Conservation (phyloP, 2,329 filamentous ascomycete genomes). For the Thelonectria blattea region DNA sequence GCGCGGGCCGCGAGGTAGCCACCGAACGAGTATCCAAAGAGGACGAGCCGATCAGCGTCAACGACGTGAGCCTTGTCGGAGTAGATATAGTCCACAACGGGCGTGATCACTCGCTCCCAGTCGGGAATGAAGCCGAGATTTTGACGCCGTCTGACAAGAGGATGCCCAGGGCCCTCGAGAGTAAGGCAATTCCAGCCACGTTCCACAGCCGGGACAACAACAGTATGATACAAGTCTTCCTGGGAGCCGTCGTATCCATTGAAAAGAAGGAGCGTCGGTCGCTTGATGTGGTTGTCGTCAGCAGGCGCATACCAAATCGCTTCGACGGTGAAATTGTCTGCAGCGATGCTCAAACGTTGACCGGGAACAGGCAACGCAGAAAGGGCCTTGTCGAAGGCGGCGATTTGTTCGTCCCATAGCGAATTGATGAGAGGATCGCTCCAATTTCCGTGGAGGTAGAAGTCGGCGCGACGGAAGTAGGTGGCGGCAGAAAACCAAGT, state of each 20-base stretch:
- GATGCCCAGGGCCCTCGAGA: conserved; percentile 1
- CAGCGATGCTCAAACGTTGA: conserved; percentile 42
- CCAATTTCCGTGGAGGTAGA: conserved; percentile 50
- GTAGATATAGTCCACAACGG: conserved; percentile 26
- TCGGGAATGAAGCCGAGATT: conserved; percentile 1
- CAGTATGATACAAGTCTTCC: conserved; percentile 25
- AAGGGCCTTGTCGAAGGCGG: conserved; percentile 48
- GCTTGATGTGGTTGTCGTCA: conserved; percentile 24
- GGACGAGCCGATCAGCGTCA: conserved; percentile 41
- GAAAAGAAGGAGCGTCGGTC: conserved; percentile 49
- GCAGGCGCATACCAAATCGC: conserved; percentile 44
- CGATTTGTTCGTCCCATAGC: conserved; percentile 45
- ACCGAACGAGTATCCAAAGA: conserved; percentile 51
- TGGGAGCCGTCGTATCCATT: conserved; percentile 52
- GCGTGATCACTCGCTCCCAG: conserved; percentile 1
- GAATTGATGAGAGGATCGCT: conserved; percentile 47
- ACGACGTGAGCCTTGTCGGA: conserved; percentile 35
- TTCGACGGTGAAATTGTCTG: conserved; percentile 43
- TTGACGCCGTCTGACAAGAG: background rate
- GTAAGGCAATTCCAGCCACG: conserved; percentile 3
- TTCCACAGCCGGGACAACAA: background rate
- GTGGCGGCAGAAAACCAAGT: conserved; percentile 45
- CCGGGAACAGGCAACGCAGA: conserved; percentile 44
- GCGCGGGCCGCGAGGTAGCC: conserved; percentile 49
- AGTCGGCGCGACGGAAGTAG: conserved; percentile 51